phyloP scores from a whole-genome alignment of 2,329 filamentous ascomycete species.

The Cladosporium sp. region DNA sequence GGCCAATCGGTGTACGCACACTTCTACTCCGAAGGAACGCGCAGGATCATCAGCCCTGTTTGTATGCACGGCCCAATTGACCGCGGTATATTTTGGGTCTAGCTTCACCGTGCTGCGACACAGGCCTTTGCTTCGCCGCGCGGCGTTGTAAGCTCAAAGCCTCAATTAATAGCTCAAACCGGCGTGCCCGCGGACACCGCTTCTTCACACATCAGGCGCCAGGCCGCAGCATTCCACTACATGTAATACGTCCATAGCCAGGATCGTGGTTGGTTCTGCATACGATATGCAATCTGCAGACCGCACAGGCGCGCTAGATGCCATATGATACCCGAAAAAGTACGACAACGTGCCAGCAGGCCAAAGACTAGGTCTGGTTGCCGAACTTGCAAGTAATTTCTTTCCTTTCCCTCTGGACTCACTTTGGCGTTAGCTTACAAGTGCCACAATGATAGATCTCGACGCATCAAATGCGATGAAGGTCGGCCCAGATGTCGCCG shows the following conservation, averaged over 20 bases:
- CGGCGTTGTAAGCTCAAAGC: background rate
- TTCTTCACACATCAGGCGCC: too few relatives aligned
- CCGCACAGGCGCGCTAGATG: background rate
- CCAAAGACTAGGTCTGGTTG: conserved; percentile 5
- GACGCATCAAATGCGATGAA: conserved; percentile 15
- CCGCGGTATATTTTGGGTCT: too few relatives aligned
- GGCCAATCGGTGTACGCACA: background rate
- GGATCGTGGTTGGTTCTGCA: too few relatives aligned
- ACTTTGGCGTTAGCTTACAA: background rate
- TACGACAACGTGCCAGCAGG: background rate
- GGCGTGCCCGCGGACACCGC: background rate
- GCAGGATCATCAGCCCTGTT: background rate
- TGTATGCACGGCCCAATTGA: background rate
- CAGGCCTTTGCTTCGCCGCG: conserved; percentile 2
- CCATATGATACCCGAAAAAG: background rate
- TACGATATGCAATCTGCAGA: too few relatives aligned
- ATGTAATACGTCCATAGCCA: too few relatives aligned
- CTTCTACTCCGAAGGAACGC: background rate
- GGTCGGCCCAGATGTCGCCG: conserved; percentile 9
- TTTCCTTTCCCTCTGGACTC: background rate
- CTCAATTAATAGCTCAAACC: background rate
- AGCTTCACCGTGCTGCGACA: background rate
- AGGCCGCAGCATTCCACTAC: too few relatives aligned
- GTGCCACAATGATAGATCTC: background rate
- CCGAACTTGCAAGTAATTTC: conserved; percentile 6